Evolutionary conservation across 2,329 filamentous ascomycete species (phyloP), one percentile per base, ranked within the genome.

Genomic region (Diaporthe longicolla): DNA sequence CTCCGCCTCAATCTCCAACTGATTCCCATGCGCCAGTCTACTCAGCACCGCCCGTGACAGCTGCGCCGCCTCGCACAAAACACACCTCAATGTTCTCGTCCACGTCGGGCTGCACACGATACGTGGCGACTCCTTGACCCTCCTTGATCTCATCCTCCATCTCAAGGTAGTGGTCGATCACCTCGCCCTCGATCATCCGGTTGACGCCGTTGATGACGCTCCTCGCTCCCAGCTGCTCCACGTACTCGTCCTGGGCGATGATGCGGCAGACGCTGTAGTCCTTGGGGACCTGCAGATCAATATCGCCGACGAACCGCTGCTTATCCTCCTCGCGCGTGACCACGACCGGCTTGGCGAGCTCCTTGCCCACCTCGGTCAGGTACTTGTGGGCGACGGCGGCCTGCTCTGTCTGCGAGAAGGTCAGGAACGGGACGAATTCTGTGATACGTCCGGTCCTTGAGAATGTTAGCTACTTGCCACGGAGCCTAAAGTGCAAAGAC

Each of bases 331-430:
- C 78, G 0, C 76, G 70, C 5, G 77, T 76, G 24, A 82, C 45
- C 26, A 82, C 77, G 19, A 85, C 77, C 0, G 81, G 82, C 17
- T 43, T 78, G 72, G 69, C 55, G 9, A 71, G 69, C n/a, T 52
- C 69, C 40, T 61, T 26, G 45, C 78, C 79, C 1, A 87, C 77
- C 21, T 84, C 78, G 15, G 84, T 80, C 6, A 88, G 72, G 69
- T 78, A 83, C 76, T 84, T 85, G 76, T 88, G 85, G 0, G 81
- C 83, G 1, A 87, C 79, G 0, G 87, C 82, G 1, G 82, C 82
- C 73, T 83, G 81, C 76, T 87, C 85, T 1, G 71, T 74, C 2
- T 74, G 72, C 1, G 81, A 82, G 76, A 87, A 87, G 1, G 82
- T 83, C 24, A 86, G 77, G 77, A 87, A 86, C 0, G 85, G 85